phyloP scores from a whole-genome alignment of 768 basidiomycete genomes.

The Boletus tomentosulus region DNA sequence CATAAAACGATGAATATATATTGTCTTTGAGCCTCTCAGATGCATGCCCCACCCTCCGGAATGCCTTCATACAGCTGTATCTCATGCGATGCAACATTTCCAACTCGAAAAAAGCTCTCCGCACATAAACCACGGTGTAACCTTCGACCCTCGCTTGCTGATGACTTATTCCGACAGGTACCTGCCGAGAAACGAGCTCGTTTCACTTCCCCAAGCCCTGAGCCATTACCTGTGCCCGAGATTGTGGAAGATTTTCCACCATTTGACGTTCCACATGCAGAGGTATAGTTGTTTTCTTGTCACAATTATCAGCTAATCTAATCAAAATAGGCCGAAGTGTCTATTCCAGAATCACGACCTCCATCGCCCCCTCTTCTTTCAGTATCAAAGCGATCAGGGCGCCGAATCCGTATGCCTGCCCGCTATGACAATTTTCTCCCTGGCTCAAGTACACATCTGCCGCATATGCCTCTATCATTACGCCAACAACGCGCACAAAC shows the following conservation, averaged over 20 bases:
- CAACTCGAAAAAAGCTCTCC: background rate
- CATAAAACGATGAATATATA: no score
- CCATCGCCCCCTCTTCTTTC: background rate
- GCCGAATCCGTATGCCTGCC: background rate
- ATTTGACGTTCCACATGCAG: background rate
- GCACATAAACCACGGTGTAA: background rate
- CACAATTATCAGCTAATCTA: no score
- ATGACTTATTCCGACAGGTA: background rate
- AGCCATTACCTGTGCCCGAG: no score
- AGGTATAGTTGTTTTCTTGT: no score
- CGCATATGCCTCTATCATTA: background rate
- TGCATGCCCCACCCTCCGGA: no score
- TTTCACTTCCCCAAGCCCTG: background rate
- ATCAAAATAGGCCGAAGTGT: no score
- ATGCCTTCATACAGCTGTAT: background rate
- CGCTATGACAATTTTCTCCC: background rate
- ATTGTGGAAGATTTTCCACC: background rate
- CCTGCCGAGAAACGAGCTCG: background rate
- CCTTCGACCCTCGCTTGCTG: background rate
- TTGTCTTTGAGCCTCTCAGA: no score
- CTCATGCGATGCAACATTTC: background rate
- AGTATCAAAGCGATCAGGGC: background rate
- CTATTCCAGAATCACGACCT: background rate
- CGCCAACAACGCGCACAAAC: background rate
- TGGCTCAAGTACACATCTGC: background rate